These are phyloP conservation scores for Golubevia sp. DNA, from an alignment of 1,284 basidiomycete species.

Conservation along the genomic window DNA sequence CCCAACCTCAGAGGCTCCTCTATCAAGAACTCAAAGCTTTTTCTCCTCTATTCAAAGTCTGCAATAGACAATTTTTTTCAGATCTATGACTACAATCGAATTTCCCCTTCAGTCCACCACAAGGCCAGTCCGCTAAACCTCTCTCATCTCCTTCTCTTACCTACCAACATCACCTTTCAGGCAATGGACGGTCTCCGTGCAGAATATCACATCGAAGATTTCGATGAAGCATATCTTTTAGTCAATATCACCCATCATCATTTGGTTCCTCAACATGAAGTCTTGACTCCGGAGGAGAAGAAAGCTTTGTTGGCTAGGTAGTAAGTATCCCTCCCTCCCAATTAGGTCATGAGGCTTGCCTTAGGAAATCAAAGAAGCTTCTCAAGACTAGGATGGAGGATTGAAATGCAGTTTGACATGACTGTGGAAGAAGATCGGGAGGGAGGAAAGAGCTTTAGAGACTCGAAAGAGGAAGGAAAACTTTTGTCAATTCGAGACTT, in stretches of 20 bases:
- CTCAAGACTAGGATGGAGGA: too few species aligned
- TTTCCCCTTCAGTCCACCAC: too few species aligned
- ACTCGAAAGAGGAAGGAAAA: too few species aligned
- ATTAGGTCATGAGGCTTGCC: too few species aligned
- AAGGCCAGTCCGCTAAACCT: too few species aligned
- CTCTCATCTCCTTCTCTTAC: neutral
- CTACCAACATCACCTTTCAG: slow-evolving; percentile 7
- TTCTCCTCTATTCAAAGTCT: neutral
- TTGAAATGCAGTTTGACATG: too few species aligned
- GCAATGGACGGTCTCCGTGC: slow-evolving; percentile 64
- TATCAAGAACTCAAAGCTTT: neutral
- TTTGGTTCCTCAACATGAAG: slow-evolving; percentile 90
- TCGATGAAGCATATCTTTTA: slow-evolving; percentile 91
- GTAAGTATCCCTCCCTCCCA: slow-evolving; percentile 68
- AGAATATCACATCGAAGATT: slow-evolving; percentile 90
- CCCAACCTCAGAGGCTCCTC: slow-evolving; percentile 3
- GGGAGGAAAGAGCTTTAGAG: too few species aligned
- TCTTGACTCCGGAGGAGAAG: slow-evolving; percentile 85
- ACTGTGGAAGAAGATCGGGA: too few species aligned
- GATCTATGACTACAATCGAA: too few species aligned
- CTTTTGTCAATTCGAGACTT: too few species aligned
- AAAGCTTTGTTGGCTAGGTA: slow-evolving; percentile 85
- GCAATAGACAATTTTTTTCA: too few species aligned
- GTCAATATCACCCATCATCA: slow-evolving; percentile 95
- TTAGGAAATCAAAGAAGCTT: too few species aligned